phyloP scores from a whole-genome alignment of 2,329 filamentous ascomycete species.

The Orbilia quercus region DNA sequence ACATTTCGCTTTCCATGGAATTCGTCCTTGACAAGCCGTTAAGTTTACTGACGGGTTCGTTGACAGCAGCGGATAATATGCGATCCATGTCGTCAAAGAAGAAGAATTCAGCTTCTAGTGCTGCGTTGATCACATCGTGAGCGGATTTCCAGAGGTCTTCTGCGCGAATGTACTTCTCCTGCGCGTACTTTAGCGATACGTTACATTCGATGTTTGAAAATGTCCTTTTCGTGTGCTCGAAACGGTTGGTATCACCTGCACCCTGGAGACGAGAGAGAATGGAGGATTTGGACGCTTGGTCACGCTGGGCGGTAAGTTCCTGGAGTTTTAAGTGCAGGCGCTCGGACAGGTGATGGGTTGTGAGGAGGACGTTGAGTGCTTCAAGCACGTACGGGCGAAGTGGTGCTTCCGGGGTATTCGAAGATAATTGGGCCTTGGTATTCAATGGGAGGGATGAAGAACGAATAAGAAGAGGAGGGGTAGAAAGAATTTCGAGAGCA shows the following conservation, averaged over 20 bases:
- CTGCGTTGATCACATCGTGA: conserved; percentile 36
- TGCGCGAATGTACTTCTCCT: conserved; percentile 30
- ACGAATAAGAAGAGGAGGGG: conserved; percentile 27
- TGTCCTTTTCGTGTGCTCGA: conserved; percentile 47
- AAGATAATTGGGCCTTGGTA: conserved; percentile 9
- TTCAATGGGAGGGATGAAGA: conserved; percentile 39
- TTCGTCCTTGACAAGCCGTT: conserved; percentile 21
- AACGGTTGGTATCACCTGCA: conserved; percentile 34
- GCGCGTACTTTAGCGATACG: conserved; percentile 27
- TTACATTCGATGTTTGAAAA: conserved; percentile 46
- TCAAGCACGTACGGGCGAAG: conserved; percentile 48
- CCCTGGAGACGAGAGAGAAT: conserved; percentile 41
- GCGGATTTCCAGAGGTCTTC: conserved; percentile 29
- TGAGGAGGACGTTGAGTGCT: conserved; percentile 39
- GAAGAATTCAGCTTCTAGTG: conserved; percentile 45
- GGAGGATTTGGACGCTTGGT: conserved; percentile 46
- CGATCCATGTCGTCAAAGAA: conserved; percentile 54
- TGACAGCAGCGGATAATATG: conserved; percentile 24
- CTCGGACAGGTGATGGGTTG: conserved; percentile 39
- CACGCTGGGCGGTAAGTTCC: conserved; percentile 33
- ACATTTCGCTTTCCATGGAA: conserved; percentile 38
- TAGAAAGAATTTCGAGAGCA: conserved; percentile 39
- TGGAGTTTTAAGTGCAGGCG: conserved; percentile 32
- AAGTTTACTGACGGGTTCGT: conserved; percentile 20
- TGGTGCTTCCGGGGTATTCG: conserved; percentile 19